Evolutionary conservation across 2,329 filamentous ascomycete species (phyloP).

Genomic region (Fusarium piperis): DNA sequence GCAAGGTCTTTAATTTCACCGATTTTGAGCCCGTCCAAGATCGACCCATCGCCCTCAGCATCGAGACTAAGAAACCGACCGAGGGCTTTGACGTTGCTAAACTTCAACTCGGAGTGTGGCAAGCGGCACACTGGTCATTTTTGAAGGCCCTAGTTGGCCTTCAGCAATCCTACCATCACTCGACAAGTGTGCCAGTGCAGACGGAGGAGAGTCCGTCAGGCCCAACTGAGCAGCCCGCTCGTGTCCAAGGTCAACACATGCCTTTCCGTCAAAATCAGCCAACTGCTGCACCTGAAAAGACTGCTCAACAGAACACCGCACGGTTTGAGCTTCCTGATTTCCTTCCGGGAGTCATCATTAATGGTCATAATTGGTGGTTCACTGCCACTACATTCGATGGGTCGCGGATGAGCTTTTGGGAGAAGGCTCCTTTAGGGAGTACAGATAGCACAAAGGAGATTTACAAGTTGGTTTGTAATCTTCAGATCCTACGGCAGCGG

Average conservation of each 20-base stretch:
- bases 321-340: neutral
- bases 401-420: neutral
- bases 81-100: neutral
- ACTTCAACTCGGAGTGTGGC: neutral
- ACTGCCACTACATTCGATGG: neutral
- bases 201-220: neutral
- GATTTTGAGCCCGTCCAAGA: neutral
- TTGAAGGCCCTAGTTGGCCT: neutral
- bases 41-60: conserved; percentile 1
- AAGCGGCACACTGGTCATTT: neutral
- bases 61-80: neutral
- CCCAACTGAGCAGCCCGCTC: neutral
- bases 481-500: no score
- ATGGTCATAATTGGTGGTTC: neutral
- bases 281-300: neutral
- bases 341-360: neutral
- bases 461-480: neutral
- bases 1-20: neutral
- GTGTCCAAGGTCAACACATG: neutral
- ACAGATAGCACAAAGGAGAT: neutral
- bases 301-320: neutral
- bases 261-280: neutral
- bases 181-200: neutral
- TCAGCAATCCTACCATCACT: neutral
- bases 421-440: neutral